A percentile compares a stretch with the other conserved stretches of the same genome.
These are phyloP conservation scores for Plasmodium coatneyi DNA, from an alignment of 169 alveolate species.

Conservation along the genomic window DNA sequence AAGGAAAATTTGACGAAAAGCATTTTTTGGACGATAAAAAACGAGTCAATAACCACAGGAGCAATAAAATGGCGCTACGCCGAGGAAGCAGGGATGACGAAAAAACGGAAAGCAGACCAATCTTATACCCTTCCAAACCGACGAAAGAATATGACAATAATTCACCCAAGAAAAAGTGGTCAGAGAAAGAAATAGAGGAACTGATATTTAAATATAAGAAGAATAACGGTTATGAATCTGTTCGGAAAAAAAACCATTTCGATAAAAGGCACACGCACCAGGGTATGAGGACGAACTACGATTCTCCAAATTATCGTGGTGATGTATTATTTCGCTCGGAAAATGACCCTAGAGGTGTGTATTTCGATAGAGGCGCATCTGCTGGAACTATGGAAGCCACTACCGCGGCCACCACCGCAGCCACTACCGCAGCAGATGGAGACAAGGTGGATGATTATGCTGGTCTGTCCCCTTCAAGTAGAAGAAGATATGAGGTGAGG, in stretches of 20 bases:
- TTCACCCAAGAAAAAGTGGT: constrained; percentile 20
- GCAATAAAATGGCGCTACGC: background rate
- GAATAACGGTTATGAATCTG: background rate
- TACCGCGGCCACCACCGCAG: background rate
- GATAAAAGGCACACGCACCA: constrained; percentile 28
- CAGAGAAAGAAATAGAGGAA: constrained; percentile 20
- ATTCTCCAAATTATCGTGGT: background rate
- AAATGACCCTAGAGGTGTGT: background rate
- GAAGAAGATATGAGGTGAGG: background rate
- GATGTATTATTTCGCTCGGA: background rate
- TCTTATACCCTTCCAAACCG: background rate
- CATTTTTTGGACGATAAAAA: constrained; percentile 5
- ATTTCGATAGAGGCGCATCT: background rate
- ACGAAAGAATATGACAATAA: background rate
- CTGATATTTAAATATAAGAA: constrained; percentile 27
- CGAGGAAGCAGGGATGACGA: background rate
- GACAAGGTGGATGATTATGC: background rate
- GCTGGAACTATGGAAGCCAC: background rate
- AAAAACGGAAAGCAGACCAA: background rate
- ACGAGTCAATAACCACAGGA: background rate
- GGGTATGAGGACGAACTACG: background rate
- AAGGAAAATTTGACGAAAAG: background rate
- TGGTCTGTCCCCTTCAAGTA: background rate
- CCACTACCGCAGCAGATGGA: background rate
- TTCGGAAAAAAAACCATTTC: background rate